phyloP scores from a whole-genome alignment of 495 filamentous ascomycete species.

The Podospora comata region DNA sequence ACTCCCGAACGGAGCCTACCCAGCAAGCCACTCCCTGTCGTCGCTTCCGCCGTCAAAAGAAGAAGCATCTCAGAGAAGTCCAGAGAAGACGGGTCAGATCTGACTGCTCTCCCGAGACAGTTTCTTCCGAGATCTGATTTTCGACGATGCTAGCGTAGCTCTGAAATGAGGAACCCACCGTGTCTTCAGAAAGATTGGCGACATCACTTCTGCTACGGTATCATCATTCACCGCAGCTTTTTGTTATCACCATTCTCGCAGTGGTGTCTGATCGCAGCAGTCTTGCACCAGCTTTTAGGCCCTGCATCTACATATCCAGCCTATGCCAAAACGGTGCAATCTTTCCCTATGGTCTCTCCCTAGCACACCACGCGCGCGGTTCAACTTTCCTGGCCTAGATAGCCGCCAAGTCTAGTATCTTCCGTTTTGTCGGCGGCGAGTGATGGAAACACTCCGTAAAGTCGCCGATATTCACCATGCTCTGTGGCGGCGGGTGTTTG shows the following conservation, averaged over 20 bases:
- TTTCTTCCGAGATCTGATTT: not conserved
- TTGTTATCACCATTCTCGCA: not conserved
- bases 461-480: not conserved
- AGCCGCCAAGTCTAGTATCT: not conserved
- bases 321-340: not conserved
- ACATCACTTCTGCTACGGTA: no score
- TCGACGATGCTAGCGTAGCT: not conserved
- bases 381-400: not conserved
- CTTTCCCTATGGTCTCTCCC: not conserved
- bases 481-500: not conserved
- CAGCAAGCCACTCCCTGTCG: slow-evolving; percentile 1
- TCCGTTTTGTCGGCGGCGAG: slow-evolving; percentile 1
- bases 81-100: not conserved
- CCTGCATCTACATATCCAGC: not conserved
- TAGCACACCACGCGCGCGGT: not conserved
- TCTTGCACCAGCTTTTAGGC: not conserved
- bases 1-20: slow-evolving; percentile 2
- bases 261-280: not conserved
- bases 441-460: not conserved
- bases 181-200: not conserved
- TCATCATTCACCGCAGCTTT: not conserved
- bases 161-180: not conserved
- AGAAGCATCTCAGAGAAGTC: not conserved
- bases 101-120: not conserved
- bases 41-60: not conserved